Conservation (phyloP, 129 eudicot genomes). For the Flaveria robusta region DNA sequence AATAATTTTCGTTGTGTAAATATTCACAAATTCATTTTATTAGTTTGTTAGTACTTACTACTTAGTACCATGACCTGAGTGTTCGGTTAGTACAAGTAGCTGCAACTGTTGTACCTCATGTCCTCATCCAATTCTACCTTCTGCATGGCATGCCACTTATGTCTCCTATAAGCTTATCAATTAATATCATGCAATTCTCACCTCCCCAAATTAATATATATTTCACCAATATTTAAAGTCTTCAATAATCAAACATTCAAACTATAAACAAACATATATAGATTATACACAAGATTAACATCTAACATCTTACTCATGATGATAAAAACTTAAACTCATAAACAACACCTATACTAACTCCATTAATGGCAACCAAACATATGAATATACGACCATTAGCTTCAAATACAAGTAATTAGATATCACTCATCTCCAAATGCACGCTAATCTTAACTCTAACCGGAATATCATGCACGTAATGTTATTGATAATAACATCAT, state of each 20-base stretch:
- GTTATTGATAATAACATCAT: background rate
- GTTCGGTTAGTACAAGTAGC: background rate
- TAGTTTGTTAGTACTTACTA: background rate
- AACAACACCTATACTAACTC: no score
- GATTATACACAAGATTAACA: no score
- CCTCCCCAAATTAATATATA: background rate
- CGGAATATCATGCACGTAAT: background rate
- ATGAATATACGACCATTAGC: background rate
- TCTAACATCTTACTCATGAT: no score
- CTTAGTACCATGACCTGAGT: background rate
- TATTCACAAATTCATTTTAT: no score
- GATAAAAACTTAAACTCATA: no score
- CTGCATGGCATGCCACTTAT: background rate
- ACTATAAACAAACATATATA: background rate
- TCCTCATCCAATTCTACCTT: background rate
- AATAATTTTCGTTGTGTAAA: no score
- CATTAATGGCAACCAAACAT: no score
- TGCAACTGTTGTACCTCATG: constrained; percentile 4
- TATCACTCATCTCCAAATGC: no score
- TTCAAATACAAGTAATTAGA: no score
- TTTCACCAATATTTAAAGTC: background rate
- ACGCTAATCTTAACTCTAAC: background rate
- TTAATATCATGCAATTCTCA: constrained; percentile 13
- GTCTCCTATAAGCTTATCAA: background rate
- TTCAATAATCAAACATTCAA: background rate